Percentiles rank a stretch among this genome's conserved stretches.
phyloP scores from a whole-genome alignment of 768 basidiomycete genomes.

The Holtermanniella nyarrowii region DNA sequence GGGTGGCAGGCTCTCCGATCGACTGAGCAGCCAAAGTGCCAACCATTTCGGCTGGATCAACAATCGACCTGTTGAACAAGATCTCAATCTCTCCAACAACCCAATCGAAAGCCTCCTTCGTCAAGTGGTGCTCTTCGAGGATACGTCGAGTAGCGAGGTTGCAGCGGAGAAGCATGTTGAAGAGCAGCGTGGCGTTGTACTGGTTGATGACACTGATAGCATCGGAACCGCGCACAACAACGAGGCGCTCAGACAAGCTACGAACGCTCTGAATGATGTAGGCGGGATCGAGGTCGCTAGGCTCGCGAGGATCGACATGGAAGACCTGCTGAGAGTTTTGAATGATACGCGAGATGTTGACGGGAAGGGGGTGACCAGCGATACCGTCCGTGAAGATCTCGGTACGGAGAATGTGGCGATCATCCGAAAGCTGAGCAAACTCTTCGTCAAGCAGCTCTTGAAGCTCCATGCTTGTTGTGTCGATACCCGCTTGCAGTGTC shows the following conservation, averaged over 20 bases:
- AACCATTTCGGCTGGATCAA: slow-evolving; percentile 96
- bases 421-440: slow-evolving; percentile 54
- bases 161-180: slow-evolving; percentile 85
- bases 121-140: slow-evolving; percentile 76
- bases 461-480: slow-evolving; percentile 69
- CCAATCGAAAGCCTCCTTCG: slow-evolving; percentile 94
- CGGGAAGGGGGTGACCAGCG: slow-evolving; percentile 79
- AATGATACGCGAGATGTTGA: slow-evolving; percentile 88
- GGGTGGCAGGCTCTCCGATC: slow-evolving; percentile 97
- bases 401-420: slow-evolving; percentile 65
- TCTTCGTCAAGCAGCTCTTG: slow-evolving; percentile 78
- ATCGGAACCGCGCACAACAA: slow-evolving; percentile 83
- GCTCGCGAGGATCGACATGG: slow-evolving; percentile 88
- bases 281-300: slow-evolving; percentile 77
- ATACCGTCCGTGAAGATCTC: slow-evolving; percentile 75
- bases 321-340: slow-evolving; percentile 95
- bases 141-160: slow-evolving; percentile 80
- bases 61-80: slow-evolving; percentile 87
- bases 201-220: slow-evolving; percentile 65
- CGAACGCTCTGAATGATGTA: slow-evolving; percentile 74
- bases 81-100: slow-evolving; percentile 89
- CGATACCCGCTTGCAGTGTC: slow-evolving; percentile 75
- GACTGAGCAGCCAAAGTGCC: slow-evolving; percentile 96
- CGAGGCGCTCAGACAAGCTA: slow-evolving; percentile 61
- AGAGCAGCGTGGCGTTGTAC: slow-evolving; percentile 77